phyloP scores from a whole-genome alignment of 495 filamentous ascomycete species.

The Viridothelium virens region DNA sequence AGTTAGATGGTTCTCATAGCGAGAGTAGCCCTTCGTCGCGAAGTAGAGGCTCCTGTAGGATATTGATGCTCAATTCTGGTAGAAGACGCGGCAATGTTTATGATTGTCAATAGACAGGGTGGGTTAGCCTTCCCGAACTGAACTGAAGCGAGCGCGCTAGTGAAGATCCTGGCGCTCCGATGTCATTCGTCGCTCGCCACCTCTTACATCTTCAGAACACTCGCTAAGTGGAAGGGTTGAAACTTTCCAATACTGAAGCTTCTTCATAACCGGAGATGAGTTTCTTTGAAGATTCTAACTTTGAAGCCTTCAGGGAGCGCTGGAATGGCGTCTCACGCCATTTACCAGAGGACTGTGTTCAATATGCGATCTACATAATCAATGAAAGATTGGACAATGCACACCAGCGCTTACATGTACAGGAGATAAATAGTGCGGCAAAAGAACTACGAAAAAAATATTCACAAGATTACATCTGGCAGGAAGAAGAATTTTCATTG shows the following conservation, averaged over 20 bases:
- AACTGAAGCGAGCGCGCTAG: conserved; percentile 20
- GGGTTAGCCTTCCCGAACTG: conserved; percentile 21
- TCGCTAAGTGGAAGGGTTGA: too few relatives aligned
- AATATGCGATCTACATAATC: conserved; percentile 74
- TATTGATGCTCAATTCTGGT: not conserved
- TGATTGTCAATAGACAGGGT: conserved; percentile 23
- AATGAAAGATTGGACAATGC: conserved; percentile 42
- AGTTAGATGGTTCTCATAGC: not conserved
- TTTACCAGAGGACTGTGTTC: conserved; percentile 78
- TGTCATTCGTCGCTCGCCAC: not conserved
- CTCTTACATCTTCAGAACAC: not conserved
- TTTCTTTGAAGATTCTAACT: conserved; percentile 30
- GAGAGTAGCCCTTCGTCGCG: conserved; percentile 49
- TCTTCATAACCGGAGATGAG: conserved; percentile 25
- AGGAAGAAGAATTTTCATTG: conserved; percentile 68
- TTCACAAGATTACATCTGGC: conserved; percentile 88
- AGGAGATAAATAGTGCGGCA: conserved; percentile 61
- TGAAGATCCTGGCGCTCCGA: not conserved
- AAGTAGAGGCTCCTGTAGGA: conserved; percentile 31
- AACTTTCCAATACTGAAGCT: not conserved
- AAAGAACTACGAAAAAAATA: conserved; percentile 52
- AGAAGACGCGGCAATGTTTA: conserved; percentile 9
- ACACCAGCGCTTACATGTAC: conserved; percentile 53
- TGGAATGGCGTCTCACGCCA: conserved; percentile 62
- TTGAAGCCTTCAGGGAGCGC: conserved; percentile 43